Evolutionary conservation across 2,329 filamentous ascomycete genomes (phyloP), one percentile per base, ranked within the genome.

Genomic region (Calonectria pseudoturangicola): DNA sequence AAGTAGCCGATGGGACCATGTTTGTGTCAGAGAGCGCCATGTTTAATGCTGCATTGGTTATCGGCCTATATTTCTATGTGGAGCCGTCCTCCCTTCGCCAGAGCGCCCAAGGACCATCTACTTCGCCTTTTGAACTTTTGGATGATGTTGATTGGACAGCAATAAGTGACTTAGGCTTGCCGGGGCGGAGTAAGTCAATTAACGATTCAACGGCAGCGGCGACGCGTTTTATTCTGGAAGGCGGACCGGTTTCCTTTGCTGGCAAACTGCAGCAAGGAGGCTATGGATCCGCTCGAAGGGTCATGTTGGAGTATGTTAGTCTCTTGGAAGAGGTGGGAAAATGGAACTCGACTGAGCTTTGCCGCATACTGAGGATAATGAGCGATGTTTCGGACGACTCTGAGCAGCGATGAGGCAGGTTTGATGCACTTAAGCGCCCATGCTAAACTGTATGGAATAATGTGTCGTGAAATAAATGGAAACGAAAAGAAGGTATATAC

Each of bases 21-120:
- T 71, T 71, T 25, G 16, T 71, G 45, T 68, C 69, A 18, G 69
- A 71, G 45, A 60, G n/a, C 15, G 64, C 69, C 33, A 21, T 71
- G n/a, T 71, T 71, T 15, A 68, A 71, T 27, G 25, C 69, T 7
- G 69, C 69, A 10, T 41, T 71, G 9, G 65, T 68, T 9, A 47
- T 68, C 5, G 64, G 54, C 0, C 54, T 60, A 3, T 60, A 60
- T 36, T 15, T 60, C 21, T 60, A 60, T 36, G 54, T 60, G 13
- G 54, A 60, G 21, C 54, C 54, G 7, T 10, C 54, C 3, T 60
- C 54, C 13, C 54, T 60, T 13, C 33, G 13, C 7, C 54, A 60
- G 13, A 60, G n/a, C 54, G 25, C 33, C n/a, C 54, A 39, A 21
- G 10, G 13, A 5, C 15, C 36, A 12, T 41, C 54, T 5, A 7